Percentiles rank a stretch among this genome's conserved stretches.
Conservation (phyloP, 2,329 filamentous ascomycete species). For the Tolypocladium amazonense region DNA sequence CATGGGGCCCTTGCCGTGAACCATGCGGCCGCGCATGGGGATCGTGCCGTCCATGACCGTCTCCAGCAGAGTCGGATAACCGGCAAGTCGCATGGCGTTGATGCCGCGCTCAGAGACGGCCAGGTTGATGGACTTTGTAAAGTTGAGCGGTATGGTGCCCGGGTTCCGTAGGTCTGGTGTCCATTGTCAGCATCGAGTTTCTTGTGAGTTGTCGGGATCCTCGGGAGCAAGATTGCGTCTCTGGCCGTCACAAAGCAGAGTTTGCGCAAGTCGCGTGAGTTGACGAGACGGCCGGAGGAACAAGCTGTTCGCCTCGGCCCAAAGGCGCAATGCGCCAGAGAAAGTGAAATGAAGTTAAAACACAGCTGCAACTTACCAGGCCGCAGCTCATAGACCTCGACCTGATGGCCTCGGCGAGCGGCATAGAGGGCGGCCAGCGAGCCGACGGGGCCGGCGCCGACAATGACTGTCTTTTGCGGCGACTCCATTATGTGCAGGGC, state of each 20-base stretch:
- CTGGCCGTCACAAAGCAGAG: neutral
- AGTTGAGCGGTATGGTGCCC: conserved; percentile 76
- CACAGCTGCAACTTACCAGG: conserved; percentile 53
- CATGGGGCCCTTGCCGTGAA: conserved; percentile 59
- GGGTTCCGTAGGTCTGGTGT: conserved; percentile 74
- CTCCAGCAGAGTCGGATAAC: conserved; percentile 57
- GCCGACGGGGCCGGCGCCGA: conserved; percentile 90
- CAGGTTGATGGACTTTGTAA: conserved; percentile 97
- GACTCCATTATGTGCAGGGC: neutral
- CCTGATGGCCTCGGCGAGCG: conserved; percentile 74
- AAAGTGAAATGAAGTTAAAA: neutral
- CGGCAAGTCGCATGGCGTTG: conserved; percentile 68
- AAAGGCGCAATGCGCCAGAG: neutral
- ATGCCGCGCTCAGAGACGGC: conserved; percentile 91
- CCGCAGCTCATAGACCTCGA: conserved; percentile 89
- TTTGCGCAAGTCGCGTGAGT: neutral
- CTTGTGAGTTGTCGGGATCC: neutral
- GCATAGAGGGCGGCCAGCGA: conserved; percentile 89
- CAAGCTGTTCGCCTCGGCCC: neutral
- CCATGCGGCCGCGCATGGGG: conserved; percentile 94
- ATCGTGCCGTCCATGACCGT: conserved; percentile 69
- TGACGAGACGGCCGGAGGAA: neutral
- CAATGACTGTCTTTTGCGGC: conserved; percentile 61
- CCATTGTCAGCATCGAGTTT: neutral
- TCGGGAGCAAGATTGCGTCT: neutral